phyloP scores from a whole-genome alignment of 176 grass and related monocot species.

The Avena atlantica region DNA sequence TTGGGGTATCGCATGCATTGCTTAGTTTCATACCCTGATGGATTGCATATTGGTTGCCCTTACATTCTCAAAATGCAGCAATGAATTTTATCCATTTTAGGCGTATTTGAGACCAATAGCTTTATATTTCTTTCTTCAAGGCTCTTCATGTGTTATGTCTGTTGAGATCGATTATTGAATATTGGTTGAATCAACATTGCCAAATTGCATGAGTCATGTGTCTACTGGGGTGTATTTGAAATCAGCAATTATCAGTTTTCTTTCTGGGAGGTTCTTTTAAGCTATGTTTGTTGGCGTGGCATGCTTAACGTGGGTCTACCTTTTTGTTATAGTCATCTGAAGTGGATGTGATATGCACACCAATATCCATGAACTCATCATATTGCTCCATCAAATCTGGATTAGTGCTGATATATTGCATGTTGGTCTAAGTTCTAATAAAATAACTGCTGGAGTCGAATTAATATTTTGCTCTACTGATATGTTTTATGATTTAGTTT shows the following conservation, averaged over 20 bases:
- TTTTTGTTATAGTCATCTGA: background rate
- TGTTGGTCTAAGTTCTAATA: background rate
- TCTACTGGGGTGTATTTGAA: conserved; percentile 24
- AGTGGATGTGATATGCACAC: background rate
- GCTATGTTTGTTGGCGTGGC: background rate
- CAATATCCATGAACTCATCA: conserved; percentile 6
- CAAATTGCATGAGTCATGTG: background rate
- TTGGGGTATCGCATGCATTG: conserved; percentile 15
- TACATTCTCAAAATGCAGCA: background rate
- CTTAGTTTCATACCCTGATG: conserved; percentile 11
- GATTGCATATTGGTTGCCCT: conserved; percentile 18
- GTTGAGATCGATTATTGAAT: background rate
- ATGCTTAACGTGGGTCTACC: background rate
- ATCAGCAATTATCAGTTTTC: conserved; percentile 8
- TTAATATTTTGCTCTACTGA: conserved; percentile 7
- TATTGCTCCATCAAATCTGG: background rate
- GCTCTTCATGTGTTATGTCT: conserved; percentile 1
- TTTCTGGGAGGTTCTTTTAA: conserved; percentile 6
- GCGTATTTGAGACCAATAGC: background rate
- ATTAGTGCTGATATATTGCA: background rate
- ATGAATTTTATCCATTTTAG: background rate
- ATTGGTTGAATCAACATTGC: background rate
- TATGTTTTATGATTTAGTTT: background rate
- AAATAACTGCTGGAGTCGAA: background rate
- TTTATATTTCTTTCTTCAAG: background rate